Percentiles rank a stretch among this genome's conserved stretches.
Conservation (phyloP, 31 red algal species). For the Porphyra umbilicalis region DNA sequence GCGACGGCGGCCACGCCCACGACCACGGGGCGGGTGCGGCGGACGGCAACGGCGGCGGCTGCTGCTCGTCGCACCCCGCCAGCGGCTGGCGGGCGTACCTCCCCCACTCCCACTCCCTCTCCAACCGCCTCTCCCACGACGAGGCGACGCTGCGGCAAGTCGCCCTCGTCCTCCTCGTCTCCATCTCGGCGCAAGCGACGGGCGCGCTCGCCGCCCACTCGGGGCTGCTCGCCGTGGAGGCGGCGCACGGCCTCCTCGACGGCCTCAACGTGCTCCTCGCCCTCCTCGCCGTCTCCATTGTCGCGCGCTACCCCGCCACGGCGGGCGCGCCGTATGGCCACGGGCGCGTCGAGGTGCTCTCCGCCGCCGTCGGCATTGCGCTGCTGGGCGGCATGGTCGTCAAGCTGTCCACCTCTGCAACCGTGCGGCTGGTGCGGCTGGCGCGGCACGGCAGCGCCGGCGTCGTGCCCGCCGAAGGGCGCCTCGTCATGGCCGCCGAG, state of each 20-base stretch:
- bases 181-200: constrained; percentile 27
- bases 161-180: constrained; percentile 28
- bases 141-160: constrained; percentile 14
- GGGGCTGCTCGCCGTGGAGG: constrained; percentile 32
- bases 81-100: constrained; percentile 32
- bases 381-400: constrained; percentile 31
- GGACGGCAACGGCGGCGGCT: neutral
- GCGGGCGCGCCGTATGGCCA: constrained; percentile 30
- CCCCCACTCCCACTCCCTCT: constrained; percentile 47
- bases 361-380: constrained; percentile 30
- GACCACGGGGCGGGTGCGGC: neutral
- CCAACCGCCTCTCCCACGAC: constrained; percentile 33
- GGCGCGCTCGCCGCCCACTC: constrained; percentile 29
- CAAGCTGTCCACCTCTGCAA: constrained; percentile 24
- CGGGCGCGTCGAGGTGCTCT: constrained; percentile 41
- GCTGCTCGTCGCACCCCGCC: neutral
- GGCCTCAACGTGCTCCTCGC: constrained; percentile 57
- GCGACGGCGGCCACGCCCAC: neutral
- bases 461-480: constrained; percentile 16
- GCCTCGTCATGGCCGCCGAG: constrained; percentile 44
- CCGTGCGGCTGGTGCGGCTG: constrained; percentile 9
- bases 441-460: neutral
- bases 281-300: constrained; percentile 36
- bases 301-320: constrained; percentile 8
- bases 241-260: constrained; percentile 47